phyloP scores from a whole-genome alignment of 129 eudicot genomes.

The Tagetes patula region DNA sequence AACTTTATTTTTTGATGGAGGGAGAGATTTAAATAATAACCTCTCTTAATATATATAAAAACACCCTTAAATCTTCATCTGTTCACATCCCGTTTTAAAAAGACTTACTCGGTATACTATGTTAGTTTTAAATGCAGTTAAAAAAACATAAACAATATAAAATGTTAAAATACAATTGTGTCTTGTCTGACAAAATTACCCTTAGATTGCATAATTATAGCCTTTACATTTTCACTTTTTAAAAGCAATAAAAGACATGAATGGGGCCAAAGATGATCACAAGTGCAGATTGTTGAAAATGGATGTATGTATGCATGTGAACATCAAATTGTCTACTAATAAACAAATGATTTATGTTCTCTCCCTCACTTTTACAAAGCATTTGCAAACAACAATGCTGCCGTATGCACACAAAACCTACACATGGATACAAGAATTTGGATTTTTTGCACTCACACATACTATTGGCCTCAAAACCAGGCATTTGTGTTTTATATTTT shows the following conservation, averaged over 20 bases:
- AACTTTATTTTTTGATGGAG: constrained; percentile 22
- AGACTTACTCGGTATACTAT: too few relatives aligned
- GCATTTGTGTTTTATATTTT: neutral
- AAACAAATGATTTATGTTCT: constrained; percentile 21
- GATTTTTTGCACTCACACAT: constrained; percentile 23
- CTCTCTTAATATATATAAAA: neutral
- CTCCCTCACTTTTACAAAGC: constrained; percentile 28
- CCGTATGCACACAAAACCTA: constrained; percentile 38
- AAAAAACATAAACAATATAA: too few relatives aligned
- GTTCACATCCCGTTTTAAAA: too few relatives aligned
- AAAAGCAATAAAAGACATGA: constrained; percentile 38
- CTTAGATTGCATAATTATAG: constrained; percentile 3
- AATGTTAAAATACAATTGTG: neutral
- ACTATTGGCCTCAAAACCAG: constrained; percentile 24
- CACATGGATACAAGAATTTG: constrained; percentile 23
- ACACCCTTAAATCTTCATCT: neutral
- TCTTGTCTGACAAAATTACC: constrained; percentile 13
- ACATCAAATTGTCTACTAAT: constrained; percentile 20
- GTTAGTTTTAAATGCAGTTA: too few relatives aligned
- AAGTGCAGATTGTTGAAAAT: constrained; percentile 32
- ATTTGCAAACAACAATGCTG: constrained; percentile 25
- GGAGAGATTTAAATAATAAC: constrained; percentile 29
- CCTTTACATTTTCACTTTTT: constrained; percentile 11
- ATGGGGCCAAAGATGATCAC: constrained; percentile 42
- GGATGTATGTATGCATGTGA: constrained; percentile 43